Percentiles rank a stretch among this genome's conserved stretches.
Conservation (phyloP, 192 early-diverging fungal genomes). For the Coemansia sp. region DNA sequence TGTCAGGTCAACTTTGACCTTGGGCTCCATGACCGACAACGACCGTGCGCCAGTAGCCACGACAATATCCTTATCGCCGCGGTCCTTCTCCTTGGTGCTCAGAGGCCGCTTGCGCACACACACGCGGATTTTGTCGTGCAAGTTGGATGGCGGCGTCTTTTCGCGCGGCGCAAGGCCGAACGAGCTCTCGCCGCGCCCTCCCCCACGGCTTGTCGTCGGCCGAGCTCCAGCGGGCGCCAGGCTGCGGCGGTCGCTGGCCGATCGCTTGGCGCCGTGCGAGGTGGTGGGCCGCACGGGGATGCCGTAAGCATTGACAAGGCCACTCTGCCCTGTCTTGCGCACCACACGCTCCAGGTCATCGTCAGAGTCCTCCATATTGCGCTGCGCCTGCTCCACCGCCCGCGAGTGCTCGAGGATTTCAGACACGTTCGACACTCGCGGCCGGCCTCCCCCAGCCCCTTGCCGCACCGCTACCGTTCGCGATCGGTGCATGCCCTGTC, state of each 20-base stretch:
- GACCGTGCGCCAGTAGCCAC: slow-evolving; percentile 65
- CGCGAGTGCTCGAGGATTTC: slow-evolving; percentile 43
- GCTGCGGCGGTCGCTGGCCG: slow-evolving; percentile 40
- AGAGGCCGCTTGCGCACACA: slow-evolving; percentile 96
- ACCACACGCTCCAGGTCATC: slow-evolving; percentile 54
- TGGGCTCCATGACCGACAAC: slow-evolving; percentile 91
- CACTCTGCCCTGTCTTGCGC: slow-evolving; percentile 36
- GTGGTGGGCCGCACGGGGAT: slow-evolving; percentile 39
- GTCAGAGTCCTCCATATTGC: slow-evolving; percentile 28
- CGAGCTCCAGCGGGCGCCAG: slow-evolving; percentile 25
- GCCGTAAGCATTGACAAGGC: slow-evolving; percentile 49
- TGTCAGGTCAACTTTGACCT: slow-evolving; percentile 95
- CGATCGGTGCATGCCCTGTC: neutral
- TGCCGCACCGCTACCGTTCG: slow-evolving; percentile 19
- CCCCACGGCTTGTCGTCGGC: slow-evolving; percentile 28
- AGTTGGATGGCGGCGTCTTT: slow-evolving; percentile 30
- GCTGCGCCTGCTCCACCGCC: slow-evolving; percentile 26
- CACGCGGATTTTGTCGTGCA: slow-evolving; percentile 87
- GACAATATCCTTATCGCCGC: slow-evolving; percentile 86
- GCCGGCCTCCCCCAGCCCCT: slow-evolving; percentile 23
- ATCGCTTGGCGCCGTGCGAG: slow-evolving; percentile 22
- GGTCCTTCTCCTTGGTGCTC: slow-evolving; percentile 81
- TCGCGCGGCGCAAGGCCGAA: slow-evolving; percentile 19
- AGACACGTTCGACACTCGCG: slow-evolving; percentile 27
- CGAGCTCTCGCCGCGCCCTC: slow-evolving; percentile 13